These are phyloP conservation scores for Suhomyces vadensis DNA, from an alignment of 805 yeast species.

Conservation along the genomic window DNA sequence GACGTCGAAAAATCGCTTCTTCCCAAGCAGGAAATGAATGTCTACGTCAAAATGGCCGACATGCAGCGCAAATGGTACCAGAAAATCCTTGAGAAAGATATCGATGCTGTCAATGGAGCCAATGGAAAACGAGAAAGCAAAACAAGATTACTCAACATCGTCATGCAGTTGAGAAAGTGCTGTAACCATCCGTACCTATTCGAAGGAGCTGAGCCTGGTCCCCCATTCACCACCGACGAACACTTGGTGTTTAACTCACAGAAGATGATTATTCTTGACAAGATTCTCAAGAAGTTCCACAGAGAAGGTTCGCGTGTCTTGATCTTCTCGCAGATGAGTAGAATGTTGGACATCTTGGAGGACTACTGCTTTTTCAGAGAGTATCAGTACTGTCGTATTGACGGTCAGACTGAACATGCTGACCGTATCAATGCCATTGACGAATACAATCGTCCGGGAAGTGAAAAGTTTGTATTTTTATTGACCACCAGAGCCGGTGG, in stretches of 20 bases:
- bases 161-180: conserved; percentile 82
- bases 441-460: conserved; percentile 74
- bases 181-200: conserved; percentile 84
- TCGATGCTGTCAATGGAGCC: conserved; percentile 84
- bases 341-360: conserved; percentile 77
- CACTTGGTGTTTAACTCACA: conserved; percentile 74
- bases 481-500: conserved; percentile 91
- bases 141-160: conserved; percentile 74
- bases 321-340: conserved; percentile 81
- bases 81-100: conserved; percentile 72
- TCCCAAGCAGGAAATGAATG: conserved; percentile 73
- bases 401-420: conserved; percentile 79
- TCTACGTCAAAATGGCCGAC: conserved; percentile 73
- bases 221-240: conserved; percentile 84
- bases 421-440: conserved; percentile 77
- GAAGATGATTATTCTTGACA: conserved; percentile 71
- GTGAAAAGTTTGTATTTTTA: conserved; percentile 70
- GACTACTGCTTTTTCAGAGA: conserved; percentile 74
- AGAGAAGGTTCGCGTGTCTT: conserved; percentile 75
- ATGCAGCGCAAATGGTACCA: conserved; percentile 82
- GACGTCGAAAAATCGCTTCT: conserved; percentile 79
- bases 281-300: conserved; percentile 58
- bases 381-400: conserved; percentile 74
- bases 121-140: conserved; percentile 73
- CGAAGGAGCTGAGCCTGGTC: conserved; percentile 90